A percentile compares a stretch with the other conserved stretches of the same genome.
Evolutionary conservation across 2,329 filamentous ascomycete genomes (phyloP).

Genomic region (Fusarium multiceps): DNA sequence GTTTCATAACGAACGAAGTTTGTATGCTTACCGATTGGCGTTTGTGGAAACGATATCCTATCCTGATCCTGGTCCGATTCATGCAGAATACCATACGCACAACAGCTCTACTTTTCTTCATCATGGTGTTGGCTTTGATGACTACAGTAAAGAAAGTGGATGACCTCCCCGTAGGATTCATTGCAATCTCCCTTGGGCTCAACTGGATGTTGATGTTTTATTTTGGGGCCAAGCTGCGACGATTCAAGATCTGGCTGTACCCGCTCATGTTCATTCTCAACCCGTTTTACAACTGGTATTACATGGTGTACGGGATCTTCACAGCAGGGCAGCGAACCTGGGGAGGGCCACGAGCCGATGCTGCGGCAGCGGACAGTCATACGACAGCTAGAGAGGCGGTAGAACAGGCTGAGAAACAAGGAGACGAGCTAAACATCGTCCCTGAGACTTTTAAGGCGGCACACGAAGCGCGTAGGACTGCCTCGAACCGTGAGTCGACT

Average conservation of each 20-base stretch:
- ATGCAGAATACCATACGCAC: constrained; percentile 97
- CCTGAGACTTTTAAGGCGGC: constrained; percentile 83
- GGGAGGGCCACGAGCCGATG: constrained; percentile 93
- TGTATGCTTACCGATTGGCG: constrained; percentile 97
- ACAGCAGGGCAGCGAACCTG: constrained; percentile 94
- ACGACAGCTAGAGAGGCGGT: constrained; percentile 87
- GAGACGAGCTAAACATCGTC: constrained; percentile 90
- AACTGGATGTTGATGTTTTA: constrained; percentile 98
- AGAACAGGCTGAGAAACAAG: constrained; percentile 79
- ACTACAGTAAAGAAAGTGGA: constrained; percentile 83
- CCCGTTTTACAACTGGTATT: constrained; percentile 97
- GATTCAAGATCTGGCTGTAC: constrained; percentile 95
- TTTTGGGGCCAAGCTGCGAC: constrained; percentile 85
- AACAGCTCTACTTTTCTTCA: constrained; percentile 92
- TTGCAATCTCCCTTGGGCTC: constrained; percentile 88
- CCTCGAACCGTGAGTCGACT: constrained; percentile 44
- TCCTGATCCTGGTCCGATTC: constrained; percentile 87
- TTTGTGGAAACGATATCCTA: constrained; percentile 89
- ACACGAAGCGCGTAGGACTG: constrained; percentile 59
- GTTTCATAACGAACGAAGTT: constrained; percentile 97
- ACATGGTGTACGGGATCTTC: constrained; percentile 97
- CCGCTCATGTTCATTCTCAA: constrained; percentile 96
- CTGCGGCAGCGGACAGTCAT: constrained; percentile 78
- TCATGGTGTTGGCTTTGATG: constrained; percentile 87
- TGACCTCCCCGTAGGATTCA: constrained; percentile 91